A percentile compares a stretch with the other conserved stretches of the same genome.
These are phyloP conservation scores for Neocucurbitaria cava DNA, from an alignment of 2,329 filamentous ascomycete genomes.

Conservation along the genomic window DNA sequence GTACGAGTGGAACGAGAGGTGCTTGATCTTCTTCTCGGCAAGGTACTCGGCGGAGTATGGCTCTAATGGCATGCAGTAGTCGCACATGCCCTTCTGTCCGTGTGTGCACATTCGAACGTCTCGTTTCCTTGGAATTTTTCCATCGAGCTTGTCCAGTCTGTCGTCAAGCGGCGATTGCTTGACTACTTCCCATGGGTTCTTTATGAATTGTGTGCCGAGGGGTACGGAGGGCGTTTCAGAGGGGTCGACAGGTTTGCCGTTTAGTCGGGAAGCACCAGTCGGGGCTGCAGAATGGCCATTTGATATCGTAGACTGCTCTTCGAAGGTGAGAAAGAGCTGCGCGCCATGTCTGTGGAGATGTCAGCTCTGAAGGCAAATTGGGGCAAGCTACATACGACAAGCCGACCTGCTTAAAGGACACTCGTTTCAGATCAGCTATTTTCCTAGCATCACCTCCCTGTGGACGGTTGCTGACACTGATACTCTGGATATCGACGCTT, in stretches of 20 bases:
- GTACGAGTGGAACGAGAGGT: slow-evolving; percentile 93
- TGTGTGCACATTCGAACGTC: slow-evolving; percentile 92
- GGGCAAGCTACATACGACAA: slow-evolving; percentile 55
- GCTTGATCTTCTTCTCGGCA: slow-evolving; percentile 97
- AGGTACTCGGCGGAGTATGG: slow-evolving; percentile 91
- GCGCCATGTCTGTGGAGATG: slow-evolving; percentile 76
- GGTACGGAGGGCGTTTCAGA: slow-evolving; percentile 71
- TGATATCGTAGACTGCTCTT: slow-evolving; percentile 60
- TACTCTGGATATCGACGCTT: slow-evolving; percentile 60
- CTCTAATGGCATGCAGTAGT: slow-evolving; percentile 97
- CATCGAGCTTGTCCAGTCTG: slow-evolving; percentile 82
- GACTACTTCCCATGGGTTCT: slow-evolving; percentile 92
- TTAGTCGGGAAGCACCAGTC: slow-evolving; percentile 68
- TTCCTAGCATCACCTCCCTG: slow-evolving; percentile 65
- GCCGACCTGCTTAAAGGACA: slow-evolving; percentile 64
- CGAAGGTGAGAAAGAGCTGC: slow-evolving; percentile 85
- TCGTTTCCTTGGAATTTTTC: slow-evolving; percentile 80
- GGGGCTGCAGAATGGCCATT: slow-evolving; percentile 56
- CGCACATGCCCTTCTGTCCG: slow-evolving; percentile 97
- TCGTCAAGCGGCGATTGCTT: slow-evolving; percentile 89
- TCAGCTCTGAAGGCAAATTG: slow-evolving; percentile 21
- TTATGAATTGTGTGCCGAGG: slow-evolving; percentile 67
- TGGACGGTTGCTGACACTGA: slow-evolving; percentile 67
- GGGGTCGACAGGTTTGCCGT: slow-evolving; percentile 75
- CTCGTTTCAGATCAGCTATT: slow-evolving; percentile 59